Conservation (phyloP, 2,329 filamentous ascomycete species). For the Xylariaceae sp. region DNA sequence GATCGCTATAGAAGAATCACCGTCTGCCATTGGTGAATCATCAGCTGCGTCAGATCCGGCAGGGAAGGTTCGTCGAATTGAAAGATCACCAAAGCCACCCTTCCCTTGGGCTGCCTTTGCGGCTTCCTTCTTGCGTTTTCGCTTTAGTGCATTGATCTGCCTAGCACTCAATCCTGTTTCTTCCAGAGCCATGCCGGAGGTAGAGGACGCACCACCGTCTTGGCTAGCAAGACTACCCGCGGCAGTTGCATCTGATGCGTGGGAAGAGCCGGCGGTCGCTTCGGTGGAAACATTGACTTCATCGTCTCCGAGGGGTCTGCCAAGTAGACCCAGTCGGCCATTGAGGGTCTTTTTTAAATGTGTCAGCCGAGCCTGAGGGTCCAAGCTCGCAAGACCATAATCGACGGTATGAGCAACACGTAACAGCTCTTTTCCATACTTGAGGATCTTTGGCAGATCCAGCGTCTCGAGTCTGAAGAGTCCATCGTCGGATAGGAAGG, state of each 20-base stretch:
- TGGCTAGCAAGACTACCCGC: conserved; percentile 34
- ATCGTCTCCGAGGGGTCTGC: conserved; percentile 80
- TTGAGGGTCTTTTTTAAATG: conserved; percentile 86
- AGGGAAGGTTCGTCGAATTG: conserved; percentile 58
- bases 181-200: conserved; percentile 45
- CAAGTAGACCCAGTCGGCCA: conserved; percentile 76
- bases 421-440: conserved; percentile 75
- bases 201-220: conserved; percentile 31
- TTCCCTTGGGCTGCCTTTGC: conserved; percentile 83
- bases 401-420: conserved; percentile 76
- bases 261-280: conserved; percentile 41
- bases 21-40: conserved; percentile 50
- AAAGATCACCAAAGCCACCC: conserved; percentile 82
- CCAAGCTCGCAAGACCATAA: conserved; percentile 74
- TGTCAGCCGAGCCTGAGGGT: conserved; percentile 71
- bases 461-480: conserved; percentile 68
- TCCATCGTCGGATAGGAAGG: conserved; percentile 48
- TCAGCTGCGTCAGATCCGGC: conserved; percentile 58
- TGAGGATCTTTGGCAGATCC: conserved; percentile 74
- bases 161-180: conserved; percentile 78
- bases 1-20: conserved; percentile 55
- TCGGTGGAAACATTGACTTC: conserved; percentile 64
- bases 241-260: conserved; percentile 38
- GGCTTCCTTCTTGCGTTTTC: conserved; percentile 85
- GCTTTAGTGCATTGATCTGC: conserved; percentile 89